A percentile compares a stretch with the other conserved stretches of the same genome.
Conservation (phyloP, 345 rosid species). For the Boechera retrofracta region DNA sequence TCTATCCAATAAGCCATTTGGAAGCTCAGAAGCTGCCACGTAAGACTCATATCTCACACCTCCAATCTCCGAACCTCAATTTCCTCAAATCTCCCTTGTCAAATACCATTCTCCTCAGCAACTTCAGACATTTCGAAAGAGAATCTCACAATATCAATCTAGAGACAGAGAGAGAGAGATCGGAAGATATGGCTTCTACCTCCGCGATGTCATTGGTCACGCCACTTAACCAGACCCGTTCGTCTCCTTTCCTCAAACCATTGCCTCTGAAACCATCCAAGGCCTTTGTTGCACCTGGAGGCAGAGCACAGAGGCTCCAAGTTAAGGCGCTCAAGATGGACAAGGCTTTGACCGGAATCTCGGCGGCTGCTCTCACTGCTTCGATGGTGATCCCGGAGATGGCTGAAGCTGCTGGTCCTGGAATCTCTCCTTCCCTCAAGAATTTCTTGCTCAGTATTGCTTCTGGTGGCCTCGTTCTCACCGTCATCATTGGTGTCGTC, state of each 20-base stretch:
- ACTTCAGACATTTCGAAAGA: conserved; percentile 16
- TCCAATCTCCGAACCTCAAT: conserved; percentile 21
- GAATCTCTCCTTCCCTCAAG: conserved; percentile 79
- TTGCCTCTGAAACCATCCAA: conserved; percentile 58
- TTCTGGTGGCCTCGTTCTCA: conserved; percentile 75
- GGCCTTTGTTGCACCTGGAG: conserved; percentile 42
- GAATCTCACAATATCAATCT: conserved; percentile 4
- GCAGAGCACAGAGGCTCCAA: conserved; percentile 44
- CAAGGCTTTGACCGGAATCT: conserved; percentile 71
- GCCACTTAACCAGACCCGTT: conserved; percentile 58
- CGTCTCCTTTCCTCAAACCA: conserved; percentile 59
- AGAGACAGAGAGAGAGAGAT: neutral
- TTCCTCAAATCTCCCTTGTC: conserved; percentile 26
- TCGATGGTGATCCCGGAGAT: conserved; percentile 79
- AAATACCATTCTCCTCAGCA: conserved; percentile 34
- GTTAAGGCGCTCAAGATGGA: conserved; percentile 69
- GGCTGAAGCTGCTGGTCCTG: conserved; percentile 79
- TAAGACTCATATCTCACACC: conserved; percentile 45
- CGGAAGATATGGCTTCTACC: conserved; percentile 68
- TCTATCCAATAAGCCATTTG: conserved; percentile 51
- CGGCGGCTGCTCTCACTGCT: conserved; percentile 76
- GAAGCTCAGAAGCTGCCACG: conserved; percentile 60
- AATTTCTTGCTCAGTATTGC: conserved; percentile 91
- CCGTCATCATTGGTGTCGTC: conserved; percentile 65
- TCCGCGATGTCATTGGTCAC: conserved; percentile 76